Evolutionary conservation across 2,329 filamentous ascomycete species (phyloP), one percentile per base, ranked within the genome.

Genomic region (Cladosporium sp.): DNA sequence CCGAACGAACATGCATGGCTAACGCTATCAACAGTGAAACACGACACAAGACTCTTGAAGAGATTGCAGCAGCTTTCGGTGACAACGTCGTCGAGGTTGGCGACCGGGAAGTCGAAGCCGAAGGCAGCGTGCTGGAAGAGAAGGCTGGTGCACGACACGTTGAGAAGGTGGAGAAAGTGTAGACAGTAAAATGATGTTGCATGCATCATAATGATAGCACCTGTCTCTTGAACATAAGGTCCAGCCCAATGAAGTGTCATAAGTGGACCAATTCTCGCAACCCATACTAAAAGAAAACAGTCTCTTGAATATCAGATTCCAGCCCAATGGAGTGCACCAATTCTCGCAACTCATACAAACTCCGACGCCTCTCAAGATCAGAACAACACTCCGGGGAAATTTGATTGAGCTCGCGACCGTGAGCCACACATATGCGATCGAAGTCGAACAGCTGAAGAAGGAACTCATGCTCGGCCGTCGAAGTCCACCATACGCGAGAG

Each of bases 11-110:
- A 43, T 8, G 8, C 16, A n/a, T n/a, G n/a, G 39, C n/a, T 46
- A 21, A 46, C n/a, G 6, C 2, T 46, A 3, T 13, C 18, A 2
- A 14, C 49, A 71, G 69, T 7, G 73, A 76, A 43, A 76, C 74
- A 0, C 69, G 67, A 34, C 69, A 72, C 49, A 76, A 76, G 66
- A 73, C 73, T 0, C 60, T 75, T 1, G 73, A 76, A 39, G 73
- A 75, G 53, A 72, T 76, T 36, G 73, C 73, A 2, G 72, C 73
- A 2, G 72, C 73, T 0, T 76, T 76, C 57, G 74, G 74, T 2
- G 74, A 76, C 62, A 72, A 70, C n/a, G 70, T 75, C 7, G 71
- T 75, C 5, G 70, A 69, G 5, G 64, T 75, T 46, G 71, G 67
- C 6, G 73, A 75, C 3, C 65, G 60, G 13, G 70, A 74, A n/a